Percentiles rank a stretch among this genome's conserved stretches.
Conservation (phyloP, 192 early-diverging fungal genomes). For the Spizellomyces sp. region DNA sequence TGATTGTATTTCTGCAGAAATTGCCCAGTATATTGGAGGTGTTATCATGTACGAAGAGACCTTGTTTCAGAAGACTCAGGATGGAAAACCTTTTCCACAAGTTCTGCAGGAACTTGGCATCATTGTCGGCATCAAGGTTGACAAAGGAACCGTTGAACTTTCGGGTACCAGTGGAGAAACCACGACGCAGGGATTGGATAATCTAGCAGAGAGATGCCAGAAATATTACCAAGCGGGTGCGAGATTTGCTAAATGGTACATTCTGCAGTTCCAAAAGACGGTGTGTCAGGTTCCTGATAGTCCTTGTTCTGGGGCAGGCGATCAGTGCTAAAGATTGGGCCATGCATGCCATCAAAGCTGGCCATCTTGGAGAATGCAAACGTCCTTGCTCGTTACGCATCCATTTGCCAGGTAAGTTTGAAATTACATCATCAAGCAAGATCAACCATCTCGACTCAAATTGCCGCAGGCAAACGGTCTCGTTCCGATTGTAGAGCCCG, state of each 20-base stretch:
- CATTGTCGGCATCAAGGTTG: slow-evolving; percentile 49
- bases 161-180: slow-evolving; percentile 47
- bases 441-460: slow-evolving; percentile 2
- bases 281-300: too few species aligned
- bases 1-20: slow-evolving; percentile 23
- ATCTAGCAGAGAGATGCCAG: slow-evolving; percentile 38
- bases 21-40: slow-evolving; percentile 43
- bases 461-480: slow-evolving; percentile 38
- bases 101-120: slow-evolving; percentile 42
- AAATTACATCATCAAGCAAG: neutral
- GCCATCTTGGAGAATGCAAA: too few species aligned
- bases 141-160: slow-evolving; percentile 46
- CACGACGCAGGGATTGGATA: slow-evolving; percentile 49
- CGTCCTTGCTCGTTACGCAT: too few species aligned
- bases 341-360: too few species aligned
- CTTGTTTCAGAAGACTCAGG: slow-evolving; percentile 42
- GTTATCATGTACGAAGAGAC: slow-evolving; percentile 52
- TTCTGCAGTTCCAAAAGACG: too few species aligned
- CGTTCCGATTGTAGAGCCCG: slow-evolving; percentile 53
- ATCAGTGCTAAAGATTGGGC: too few species aligned
- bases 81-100: slow-evolving; percentile 43
- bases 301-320: too few species aligned
- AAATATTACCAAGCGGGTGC: slow-evolving; percentile 50
- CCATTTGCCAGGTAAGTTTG: too few species aligned
- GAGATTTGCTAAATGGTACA: slow-evolving; percentile 50